Percentiles rank a stretch among this genome's conserved stretches.
phyloP scores from a whole-genome alignment of 2,329 filamentous ascomycete species.

The Colletotrichum graminicola region DNA sequence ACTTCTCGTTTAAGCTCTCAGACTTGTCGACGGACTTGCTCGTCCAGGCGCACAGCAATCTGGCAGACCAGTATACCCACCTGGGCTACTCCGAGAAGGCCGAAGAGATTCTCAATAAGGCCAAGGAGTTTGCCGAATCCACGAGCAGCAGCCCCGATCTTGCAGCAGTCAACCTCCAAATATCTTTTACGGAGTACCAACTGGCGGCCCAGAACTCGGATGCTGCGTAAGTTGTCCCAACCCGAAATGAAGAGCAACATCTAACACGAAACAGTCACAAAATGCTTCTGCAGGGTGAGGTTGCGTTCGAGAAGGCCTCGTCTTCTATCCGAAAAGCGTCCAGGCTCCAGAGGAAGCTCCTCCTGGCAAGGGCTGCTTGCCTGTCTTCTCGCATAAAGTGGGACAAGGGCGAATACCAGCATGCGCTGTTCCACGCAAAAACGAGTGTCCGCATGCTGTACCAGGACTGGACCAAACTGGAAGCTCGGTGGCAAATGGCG shows the following conservation, averaged over 20 bases:
- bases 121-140: conserved; percentile 62
- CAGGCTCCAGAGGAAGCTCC: conserved; percentile 57
- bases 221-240: conserved; percentile 62
- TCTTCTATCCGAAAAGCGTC: conserved; percentile 11
- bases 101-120: conserved; percentile 66
- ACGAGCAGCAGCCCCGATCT: conserved; percentile 54
- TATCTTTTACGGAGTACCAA: conserved; percentile 81
- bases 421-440: conserved; percentile 69
- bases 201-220: conserved; percentile 74
- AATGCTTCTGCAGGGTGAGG: conserved; percentile 33
- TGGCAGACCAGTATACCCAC: conserved; percentile 66
- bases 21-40: conserved; percentile 53
- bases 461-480: conserved; percentile 67
- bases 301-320: conserved; percentile 36
- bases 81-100: conserved; percentile 66
- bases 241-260: background rate
- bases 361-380: conserved; percentile 71
- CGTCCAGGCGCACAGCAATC: conserved; percentile 60
- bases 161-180: conserved; percentile 67
- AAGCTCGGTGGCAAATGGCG: conserved; percentile 48
- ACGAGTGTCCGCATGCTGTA: conserved; percentile 68
- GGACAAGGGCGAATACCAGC: conserved; percentile 70
- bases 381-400: conserved; percentile 75
- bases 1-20: conserved; percentile 54
- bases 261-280: conserved; percentile 35